Evolutionary conservation across 495 filamentous ascomycete genomes (phyloP).

Genomic region (Penicillium pulvis): DNA sequence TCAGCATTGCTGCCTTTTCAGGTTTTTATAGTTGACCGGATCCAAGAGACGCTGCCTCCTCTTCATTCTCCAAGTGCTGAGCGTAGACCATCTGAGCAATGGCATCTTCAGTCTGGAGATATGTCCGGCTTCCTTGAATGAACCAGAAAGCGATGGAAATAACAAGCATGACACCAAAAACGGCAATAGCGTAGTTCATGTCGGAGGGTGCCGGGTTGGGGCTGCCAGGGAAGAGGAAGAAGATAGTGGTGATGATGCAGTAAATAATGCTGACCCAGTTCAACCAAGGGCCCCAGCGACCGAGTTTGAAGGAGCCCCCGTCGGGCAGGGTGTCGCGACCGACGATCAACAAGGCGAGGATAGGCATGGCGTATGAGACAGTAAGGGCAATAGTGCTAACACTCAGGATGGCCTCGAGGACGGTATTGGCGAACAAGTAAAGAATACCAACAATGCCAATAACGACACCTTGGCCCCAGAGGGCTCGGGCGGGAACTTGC

Average conservation of each 20-base stretch:
- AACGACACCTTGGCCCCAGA: slow-evolving; percentile 46
- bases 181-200: slow-evolving; percentile 54
- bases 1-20: background rate
- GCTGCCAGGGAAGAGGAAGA: slow-evolving; percentile 48
- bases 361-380: slow-evolving; percentile 50
- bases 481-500: slow-evolving; percentile 46
- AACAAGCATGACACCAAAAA: slow-evolving; percentile 53
- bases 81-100: slow-evolving; percentile 44
- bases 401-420: slow-evolving; percentile 52
- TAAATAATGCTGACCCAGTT: slow-evolving; percentile 51
- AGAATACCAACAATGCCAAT: slow-evolving; percentile 48
- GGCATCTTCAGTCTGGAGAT: slow-evolving; percentile 45
- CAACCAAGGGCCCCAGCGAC: slow-evolving; percentile 36
- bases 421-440: slow-evolving; percentile 50
- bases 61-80: slow-evolving; percentile 37
- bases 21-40: background rate
- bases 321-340: slow-evolving; percentile 47
- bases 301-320: slow-evolving; percentile 44
- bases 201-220: slow-evolving; percentile 44
- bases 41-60: slow-evolving; percentile 5
- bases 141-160: slow-evolving; percentile 49
- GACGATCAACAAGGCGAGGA: slow-evolving; percentile 40
- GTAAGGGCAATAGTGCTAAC: slow-evolving; percentile 54
- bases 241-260: slow-evolving; percentile 48
- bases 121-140: slow-evolving; percentile 37